Evolutionary conservation across 192 early-diverging fungal genomes (phyloP).

Genomic region (Rhizophlyctis rosea): DNA sequence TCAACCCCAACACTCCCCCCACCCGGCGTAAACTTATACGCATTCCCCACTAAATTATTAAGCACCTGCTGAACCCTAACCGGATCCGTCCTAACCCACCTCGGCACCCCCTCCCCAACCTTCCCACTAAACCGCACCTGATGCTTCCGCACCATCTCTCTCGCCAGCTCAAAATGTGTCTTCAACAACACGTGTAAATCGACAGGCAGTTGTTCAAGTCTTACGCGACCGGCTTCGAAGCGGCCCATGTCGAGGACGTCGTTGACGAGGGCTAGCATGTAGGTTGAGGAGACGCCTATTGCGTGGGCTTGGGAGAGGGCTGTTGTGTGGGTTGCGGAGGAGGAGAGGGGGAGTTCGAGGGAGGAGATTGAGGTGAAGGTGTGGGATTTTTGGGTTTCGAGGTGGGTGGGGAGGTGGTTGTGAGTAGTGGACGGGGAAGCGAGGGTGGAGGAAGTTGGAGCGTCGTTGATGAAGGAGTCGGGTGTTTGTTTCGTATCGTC

Average conservation of each 20-base stretch:
- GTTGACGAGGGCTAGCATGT: constrained; percentile 33
- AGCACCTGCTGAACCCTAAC: constrained; percentile 23
- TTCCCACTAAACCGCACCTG: background rate
- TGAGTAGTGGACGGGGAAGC: too few species aligned
- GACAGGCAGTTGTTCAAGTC: constrained; percentile 9
- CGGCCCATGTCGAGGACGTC: constrained; percentile 28
- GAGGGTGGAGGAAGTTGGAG: too few species aligned
- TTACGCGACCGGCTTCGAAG: constrained; percentile 22
- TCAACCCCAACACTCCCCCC: constrained; percentile 1
- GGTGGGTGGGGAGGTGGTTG: too few species aligned
- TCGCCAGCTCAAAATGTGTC: constrained; percentile 1
- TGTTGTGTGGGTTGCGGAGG: constrained; percentile 18
- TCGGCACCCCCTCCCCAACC: constrained; percentile 13
- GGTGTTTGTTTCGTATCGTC: too few species aligned
- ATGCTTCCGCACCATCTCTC: constrained; percentile 7
- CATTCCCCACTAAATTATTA: constrained; percentile 12
- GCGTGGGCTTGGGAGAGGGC: constrained; percentile 2
- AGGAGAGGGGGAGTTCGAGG: background rate
- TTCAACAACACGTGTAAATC: constrained; percentile 12
- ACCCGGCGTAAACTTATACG: constrained; percentile 19
- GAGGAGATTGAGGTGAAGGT: constrained; percentile 2
- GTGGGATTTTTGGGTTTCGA: too few species aligned
- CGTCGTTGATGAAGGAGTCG: too few species aligned
- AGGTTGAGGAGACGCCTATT: constrained; percentile 25
- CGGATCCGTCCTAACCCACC: constrained; percentile 23